phyloP scores from a whole-genome alignment of 176 grass and related monocot genomes.

The Zea mays region DNA sequence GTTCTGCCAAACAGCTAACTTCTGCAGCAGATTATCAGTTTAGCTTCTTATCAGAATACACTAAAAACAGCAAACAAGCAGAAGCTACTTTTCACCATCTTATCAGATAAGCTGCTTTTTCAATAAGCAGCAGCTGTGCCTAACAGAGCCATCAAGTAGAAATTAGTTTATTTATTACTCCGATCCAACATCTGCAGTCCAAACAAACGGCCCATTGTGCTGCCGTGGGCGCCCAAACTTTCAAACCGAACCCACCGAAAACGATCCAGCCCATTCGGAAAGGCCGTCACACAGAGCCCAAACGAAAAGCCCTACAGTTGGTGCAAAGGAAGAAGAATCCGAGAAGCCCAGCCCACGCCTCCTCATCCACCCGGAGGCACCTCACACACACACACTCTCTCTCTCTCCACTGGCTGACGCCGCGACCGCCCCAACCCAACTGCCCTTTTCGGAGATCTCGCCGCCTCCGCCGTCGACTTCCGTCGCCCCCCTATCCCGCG shows the following conservation, averaged over 20 bases:
- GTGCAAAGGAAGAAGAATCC: not conserved
- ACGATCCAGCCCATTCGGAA: not conserved
- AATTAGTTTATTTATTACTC: not conserved
- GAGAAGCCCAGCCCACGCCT: not conserved
- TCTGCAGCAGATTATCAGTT: too few species aligned
- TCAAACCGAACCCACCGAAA: not conserved
- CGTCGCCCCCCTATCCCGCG: not conserved
- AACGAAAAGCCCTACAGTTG: not conserved
- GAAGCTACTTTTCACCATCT: too few species aligned
- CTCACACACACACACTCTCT: not conserved
- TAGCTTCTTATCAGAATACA: too few species aligned
- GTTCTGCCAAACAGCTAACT: too few species aligned
- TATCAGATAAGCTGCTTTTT: too few species aligned
- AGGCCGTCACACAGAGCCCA: not conserved
- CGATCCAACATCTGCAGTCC: not conserved
- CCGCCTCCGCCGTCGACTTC: not conserved
- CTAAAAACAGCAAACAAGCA: too few species aligned
- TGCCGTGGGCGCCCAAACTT: not conserved
- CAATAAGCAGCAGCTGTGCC: too few species aligned
- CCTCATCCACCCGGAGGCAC: not conserved
- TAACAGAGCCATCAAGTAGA: too few species aligned
- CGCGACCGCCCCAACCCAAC: not conserved
- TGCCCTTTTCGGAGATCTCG: conserved; percentile 27
- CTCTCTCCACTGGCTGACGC: not conserved
- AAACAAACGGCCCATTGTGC: not conserved